Base-by-base conservation (phyloP, 257 asterid genomes). In the Ilex asprella region DNA sequence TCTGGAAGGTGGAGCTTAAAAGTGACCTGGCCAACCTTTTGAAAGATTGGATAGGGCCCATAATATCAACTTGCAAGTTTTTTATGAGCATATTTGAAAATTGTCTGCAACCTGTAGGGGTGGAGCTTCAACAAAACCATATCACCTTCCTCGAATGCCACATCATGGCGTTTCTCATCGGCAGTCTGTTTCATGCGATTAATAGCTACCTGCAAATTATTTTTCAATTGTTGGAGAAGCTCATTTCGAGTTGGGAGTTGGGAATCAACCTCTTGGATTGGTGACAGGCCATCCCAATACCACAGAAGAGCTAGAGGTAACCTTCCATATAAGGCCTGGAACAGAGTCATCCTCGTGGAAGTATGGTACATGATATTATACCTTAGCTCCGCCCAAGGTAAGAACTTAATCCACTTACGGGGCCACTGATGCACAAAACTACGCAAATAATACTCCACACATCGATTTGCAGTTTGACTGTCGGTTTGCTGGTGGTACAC, bases 351-450 rank as follows among this genome's bases (percentile, higher is more conserved):
- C 7, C 47, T 13, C 0, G 12, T 31, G 1, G 65, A 21, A 0
- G 11, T 10, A 10, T 70, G 56, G 13, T 16, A 63, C 3, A 35
- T 14, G 2, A 65, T 61, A 15, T 62, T 69, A 15, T 47, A 69
- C 64, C 69, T 62, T 10, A 10, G 31, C 21, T 62, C 56, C 3
- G 49, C 64, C 68, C 64, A 55, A 47, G 46, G 39, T 10, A 35
- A 35, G 41, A 35, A 35, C 41, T 13, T 12, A 46, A 2, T 13
- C 52, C 52, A 46, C 15, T 46, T 46, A 12, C 52, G 15, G 15
- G 52, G 15, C 52, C 52, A 46, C 52, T 46, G 15, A 13, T 46
- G 52, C 15, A 46, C 12, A 46, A 46, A 46, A 13, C 52, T 8
- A 3, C 52, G 12, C 52, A 46, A 13, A 46, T 46, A 46, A 2